These are phyloP conservation scores for Cicer arietinum DNA, from an alignment of 306 rosid genomes.

Conservation along the genomic window DNA sequence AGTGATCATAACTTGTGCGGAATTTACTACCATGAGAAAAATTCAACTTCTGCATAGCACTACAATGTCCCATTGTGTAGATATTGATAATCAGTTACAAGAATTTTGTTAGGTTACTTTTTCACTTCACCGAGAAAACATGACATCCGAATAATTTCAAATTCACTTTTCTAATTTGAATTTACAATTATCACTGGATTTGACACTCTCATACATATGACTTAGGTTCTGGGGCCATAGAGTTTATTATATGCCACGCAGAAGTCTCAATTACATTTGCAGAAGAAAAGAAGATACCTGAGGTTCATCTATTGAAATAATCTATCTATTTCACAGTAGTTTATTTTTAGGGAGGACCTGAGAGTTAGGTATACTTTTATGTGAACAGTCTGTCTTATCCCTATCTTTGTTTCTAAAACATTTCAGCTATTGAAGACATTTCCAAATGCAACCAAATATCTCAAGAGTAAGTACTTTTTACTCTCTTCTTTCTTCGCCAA, in stretches of 20 bases:
- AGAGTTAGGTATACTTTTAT: slow-evolving; percentile 5
- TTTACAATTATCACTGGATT: slow-evolving; percentile 28
- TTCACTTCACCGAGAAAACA: background rate
- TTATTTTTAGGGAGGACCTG: slow-evolving; percentile 31
- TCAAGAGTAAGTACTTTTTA: slow-evolving; percentile 64
- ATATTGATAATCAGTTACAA: slow-evolving; percentile 9
- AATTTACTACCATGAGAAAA: slow-evolving; percentile 10
- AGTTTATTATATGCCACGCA: slow-evolving; percentile 82
- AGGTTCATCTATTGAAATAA: slow-evolving; percentile 57
- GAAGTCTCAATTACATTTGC: slow-evolving; percentile 79
- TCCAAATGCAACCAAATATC: slow-evolving; percentile 64
- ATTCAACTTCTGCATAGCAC: slow-evolving; percentile 15
- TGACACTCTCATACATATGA: slow-evolving; percentile 44
- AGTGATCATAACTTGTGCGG: background rate
- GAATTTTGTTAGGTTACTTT: slow-evolving; percentile 28
- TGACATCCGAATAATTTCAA: slow-evolving; percentile 16
- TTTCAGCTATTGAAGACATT: slow-evolving; percentile 85
- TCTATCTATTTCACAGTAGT: background rate
- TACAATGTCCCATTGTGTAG: slow-evolving; percentile 25
- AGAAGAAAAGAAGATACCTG: slow-evolving; percentile 87
- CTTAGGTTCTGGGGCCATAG: slow-evolving; percentile 89
- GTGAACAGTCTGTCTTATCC: slow-evolving; percentile 28
- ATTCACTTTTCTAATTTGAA: slow-evolving; percentile 7
- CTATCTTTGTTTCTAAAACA: slow-evolving; percentile 28
- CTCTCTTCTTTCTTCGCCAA: slow-evolving; percentile 38